A percentile compares a stretch with the other conserved stretches of the same genome.
Conservation (phyloP, 768 basidiomycete species). For the Naganishia vishniacii region DNA sequence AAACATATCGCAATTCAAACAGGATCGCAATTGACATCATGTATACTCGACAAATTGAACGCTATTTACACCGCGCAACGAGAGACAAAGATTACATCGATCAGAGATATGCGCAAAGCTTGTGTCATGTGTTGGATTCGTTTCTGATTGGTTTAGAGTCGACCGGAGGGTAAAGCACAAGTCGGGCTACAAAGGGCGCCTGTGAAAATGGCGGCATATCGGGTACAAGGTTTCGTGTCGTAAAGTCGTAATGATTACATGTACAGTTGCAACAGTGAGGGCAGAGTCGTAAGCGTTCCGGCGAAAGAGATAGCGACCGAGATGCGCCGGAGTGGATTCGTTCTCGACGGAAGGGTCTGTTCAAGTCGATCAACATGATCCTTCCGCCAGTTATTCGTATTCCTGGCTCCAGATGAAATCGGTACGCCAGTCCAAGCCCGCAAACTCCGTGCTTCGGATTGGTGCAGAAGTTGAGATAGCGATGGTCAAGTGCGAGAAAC, state of each 20-base stretch:
- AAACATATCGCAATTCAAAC: too few relatives aligned
- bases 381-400: not conserved
- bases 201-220: slow-evolving; percentile 4
- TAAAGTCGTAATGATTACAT: not conserved
- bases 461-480: too few relatives aligned
- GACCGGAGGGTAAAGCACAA: not conserved
- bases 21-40: too few relatives aligned
- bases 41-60: not conserved
- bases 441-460: not conserved
- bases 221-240: not conserved
- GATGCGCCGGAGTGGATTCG: not conserved
- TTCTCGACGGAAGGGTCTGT: not conserved
- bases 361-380: not conserved
- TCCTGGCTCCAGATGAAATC: not conserved
- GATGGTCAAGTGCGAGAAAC: too few relatives aligned
- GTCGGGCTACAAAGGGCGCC: not conserved
- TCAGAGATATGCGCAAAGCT: too few relatives aligned
- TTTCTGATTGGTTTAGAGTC: too few relatives aligned
- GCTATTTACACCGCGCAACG: not conserved
- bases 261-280: not conserved
- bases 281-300: not conserved
- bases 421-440: not conserved
- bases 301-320: too few relatives aligned
- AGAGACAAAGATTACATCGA: not conserved
- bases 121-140: too few relatives aligned